Evolutionary conservation across 169 alveolate genomes (phyloP).

Genomic region (Perkinsus chesapeaki): DNA sequence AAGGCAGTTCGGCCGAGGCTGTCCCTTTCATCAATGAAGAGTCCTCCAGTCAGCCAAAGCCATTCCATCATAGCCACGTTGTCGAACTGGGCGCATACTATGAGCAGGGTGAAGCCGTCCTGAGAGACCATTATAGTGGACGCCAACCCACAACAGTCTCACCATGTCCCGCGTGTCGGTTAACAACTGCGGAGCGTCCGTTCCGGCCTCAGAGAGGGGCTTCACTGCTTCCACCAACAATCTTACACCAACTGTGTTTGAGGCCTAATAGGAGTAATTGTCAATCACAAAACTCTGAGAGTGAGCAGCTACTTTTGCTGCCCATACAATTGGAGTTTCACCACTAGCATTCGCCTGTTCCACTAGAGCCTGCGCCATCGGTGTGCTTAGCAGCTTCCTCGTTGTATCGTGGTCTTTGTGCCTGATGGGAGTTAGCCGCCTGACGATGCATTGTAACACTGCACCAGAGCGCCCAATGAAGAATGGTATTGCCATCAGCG

Average conservation of each 20-base stretch:
- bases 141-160: not conserved
- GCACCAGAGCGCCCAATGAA: not conserved
- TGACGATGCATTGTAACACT: not conserved
- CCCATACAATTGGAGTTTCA: not conserved
- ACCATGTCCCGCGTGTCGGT: not conserved
- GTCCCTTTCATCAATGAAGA: not conserved
- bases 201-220: not conserved
- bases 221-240: not conserved
- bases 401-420: not conserved
- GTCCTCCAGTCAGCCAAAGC: not conserved
- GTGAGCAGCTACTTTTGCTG: not conserved
- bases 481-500: not conserved
- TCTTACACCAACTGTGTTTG: not conserved
- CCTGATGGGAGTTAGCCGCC: not conserved
- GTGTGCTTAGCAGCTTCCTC: not conserved
- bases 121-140: not conserved
- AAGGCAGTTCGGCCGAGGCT: not conserved
- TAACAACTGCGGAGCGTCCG: not conserved
- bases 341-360: not conserved
- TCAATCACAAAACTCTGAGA: not conserved
- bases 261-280: not conserved
- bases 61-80: not conserved
- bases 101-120: not conserved
- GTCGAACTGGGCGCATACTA: not conserved
- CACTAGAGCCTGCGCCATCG: not conserved